Base-by-base conservation (phyloP, 2,329 filamentous ascomycete species). In the Sclerotinia nivalis region DNA sequence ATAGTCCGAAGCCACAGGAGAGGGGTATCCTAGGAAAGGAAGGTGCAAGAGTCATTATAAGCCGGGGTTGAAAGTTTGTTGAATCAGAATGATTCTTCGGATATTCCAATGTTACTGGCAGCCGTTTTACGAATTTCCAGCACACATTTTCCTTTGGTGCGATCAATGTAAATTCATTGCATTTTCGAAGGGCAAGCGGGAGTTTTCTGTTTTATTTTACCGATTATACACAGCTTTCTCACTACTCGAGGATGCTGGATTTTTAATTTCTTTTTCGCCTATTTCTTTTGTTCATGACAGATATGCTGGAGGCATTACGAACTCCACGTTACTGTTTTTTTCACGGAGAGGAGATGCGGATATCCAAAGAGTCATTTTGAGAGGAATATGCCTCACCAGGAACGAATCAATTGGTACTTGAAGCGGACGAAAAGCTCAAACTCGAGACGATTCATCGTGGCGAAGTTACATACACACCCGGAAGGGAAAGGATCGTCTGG, bases 1-100 rank as follows among this genome's bases (percentile, higher is more conserved):
- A 93, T 80, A 97, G 93, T 79, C 96, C 96, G 1, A 97, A 97
- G 82, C 94, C 94, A 37, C 95, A 93, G 80, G 94, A 98, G 82
- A 88, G 93, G 69, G 96, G 96, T 70, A 94, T 99, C 10, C 79
- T 99, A 70, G 96, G 96, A 70, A 98, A 98, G 79, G 94, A 98
- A 79, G 96, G 96, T 22, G 94, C 96, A 15, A 86, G 96, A 78
- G 90, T 93, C 73, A 87, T 95, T 69, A 91, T 95, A 77, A 89
- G 88, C 64, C 76, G 71, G 15, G 66, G 66, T 25, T 69, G 66
- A 69, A 64, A n/a, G 5, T 13, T 10, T 20, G 13, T 45, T 25
- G 31, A 52, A 40, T 64, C 60, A 15, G 31, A 40, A 64, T 37
- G 31, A 64, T 64, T 64, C 60, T 20, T 50, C 34, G 45, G n/a